phyloP scores from a whole-genome alignment of 2,329 filamentous ascomycete genomes.

The Colletotrichum chrysophilum region DNA sequence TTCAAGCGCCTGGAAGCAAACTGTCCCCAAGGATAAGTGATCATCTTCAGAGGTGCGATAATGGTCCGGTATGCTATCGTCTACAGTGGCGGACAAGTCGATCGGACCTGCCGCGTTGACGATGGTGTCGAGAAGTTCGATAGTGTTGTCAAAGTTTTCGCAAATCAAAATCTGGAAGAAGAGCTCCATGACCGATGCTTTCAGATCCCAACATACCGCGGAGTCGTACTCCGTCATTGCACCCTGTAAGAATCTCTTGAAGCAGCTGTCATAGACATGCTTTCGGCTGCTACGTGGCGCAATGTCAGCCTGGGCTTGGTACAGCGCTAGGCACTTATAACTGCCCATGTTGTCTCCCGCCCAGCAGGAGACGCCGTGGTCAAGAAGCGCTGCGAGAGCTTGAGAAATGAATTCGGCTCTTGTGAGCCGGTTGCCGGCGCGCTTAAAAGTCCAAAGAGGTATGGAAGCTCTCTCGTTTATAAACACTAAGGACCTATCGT shows the following conservation, averaged over 20 bases:
- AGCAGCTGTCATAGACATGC: neutral
- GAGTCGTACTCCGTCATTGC: neutral
- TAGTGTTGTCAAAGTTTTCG: neutral
- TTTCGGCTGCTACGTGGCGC: rapidly evolving
- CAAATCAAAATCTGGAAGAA: neutral
- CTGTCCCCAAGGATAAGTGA: rapidly evolving
- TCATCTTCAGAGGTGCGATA: neutral
- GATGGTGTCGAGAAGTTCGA: rapidly evolving
- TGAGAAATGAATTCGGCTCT: neutral
- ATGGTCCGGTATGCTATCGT: rapidly evolving
- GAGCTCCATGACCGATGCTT: neutral
- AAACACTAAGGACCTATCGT: rapidly evolving
- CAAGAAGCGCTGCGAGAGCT: neutral
- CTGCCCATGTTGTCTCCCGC: rapidly evolving
- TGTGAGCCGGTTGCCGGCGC: neutral
- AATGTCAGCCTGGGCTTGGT: neutral
- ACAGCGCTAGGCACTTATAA: rapidly evolving
- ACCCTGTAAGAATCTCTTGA: neutral
- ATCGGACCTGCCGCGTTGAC: neutral
- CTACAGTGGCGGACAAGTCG: neutral
- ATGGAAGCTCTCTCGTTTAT: rapidly evolving
- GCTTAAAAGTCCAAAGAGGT: neutral
- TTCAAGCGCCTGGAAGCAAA: neutral
- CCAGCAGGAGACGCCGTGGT: neutral
- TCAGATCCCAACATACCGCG: neutral